Base-by-base conservation (phyloP, 495 filamentous ascomycete species). In the Penicillium samsonianum region DNA sequence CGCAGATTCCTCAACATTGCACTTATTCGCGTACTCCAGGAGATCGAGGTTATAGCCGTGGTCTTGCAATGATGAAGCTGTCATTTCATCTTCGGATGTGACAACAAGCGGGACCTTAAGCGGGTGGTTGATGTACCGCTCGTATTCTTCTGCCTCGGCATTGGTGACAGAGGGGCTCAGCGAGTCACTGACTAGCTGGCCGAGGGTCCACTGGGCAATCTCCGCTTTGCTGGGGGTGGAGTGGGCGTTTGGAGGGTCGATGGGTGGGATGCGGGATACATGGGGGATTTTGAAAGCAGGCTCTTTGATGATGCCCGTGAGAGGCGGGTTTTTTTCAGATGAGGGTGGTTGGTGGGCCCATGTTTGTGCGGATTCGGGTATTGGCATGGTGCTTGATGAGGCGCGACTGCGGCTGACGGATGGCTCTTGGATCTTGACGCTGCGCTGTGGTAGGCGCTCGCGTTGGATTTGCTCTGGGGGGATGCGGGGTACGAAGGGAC, bases 81-180 rank as follows among this genome's bases (percentile, higher is more conserved):
- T 75, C 22, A 79, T 69, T 41, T 82, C 78, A 42, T 77, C 69
- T 52, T 93, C 90, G 22, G 83, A 87, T 2, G 88, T 88, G 2
- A 92, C 83, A 5, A 97, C 94, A 3, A 98, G 82, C 0, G 94
- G 91, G 4, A 98, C 82, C 56, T 86, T 91, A 28, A 93, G 86
- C 8, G 94, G 93, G 70, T 98, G 94, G 49, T 84, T 84, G 70
- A 98, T 86, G 73, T 98, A 97, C n/a, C 88, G 84, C 30, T 86
- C 76, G 72, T 98, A 98, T 65, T 97, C 94, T 22, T 87, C 87
- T 6, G 85, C 82, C 69, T 98, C 95, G 28, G 79, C 79, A 6
- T 75, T 61, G 16, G 81, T 86, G 56, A 97, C 90, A 11, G 82
- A 82, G 10, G 92, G 92, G 63, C 91, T 88, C 22, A 97, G 79